A percentile compares a stretch with the other conserved stretches of the same genome.
Conservation (phyloP, 2,329 filamentous ascomycete species). For the Fusarium falciforme region DNA sequence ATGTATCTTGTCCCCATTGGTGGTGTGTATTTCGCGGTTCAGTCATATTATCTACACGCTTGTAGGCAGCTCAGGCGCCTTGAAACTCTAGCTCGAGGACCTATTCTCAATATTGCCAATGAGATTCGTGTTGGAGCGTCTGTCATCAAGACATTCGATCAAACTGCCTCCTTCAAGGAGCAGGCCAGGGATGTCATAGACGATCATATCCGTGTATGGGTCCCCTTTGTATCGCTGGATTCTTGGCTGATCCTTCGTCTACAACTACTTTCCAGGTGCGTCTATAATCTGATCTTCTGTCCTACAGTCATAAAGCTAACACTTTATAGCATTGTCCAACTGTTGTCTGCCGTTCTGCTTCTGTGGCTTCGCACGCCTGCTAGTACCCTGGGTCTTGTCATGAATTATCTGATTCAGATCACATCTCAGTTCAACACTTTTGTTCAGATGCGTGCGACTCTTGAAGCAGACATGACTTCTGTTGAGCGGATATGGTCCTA, state of each 20-base stretch:
- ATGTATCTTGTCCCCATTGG: neutral
- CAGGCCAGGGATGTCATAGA: neutral
- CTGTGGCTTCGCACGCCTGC: neutral
- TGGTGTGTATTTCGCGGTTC: neutral
- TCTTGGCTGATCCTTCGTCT: neutral
- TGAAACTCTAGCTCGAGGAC: neutral
- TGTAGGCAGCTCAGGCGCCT: neutral
- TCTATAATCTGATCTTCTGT: neutral
- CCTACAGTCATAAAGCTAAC: neutral
- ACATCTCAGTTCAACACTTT: neutral
- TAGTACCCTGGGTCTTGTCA: neutral
- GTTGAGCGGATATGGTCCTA: neutral
- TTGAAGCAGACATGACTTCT: neutral
- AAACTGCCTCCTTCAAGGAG: neutral
- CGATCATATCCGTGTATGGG: neutral
- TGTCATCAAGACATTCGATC: neutral
- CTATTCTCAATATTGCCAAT: neutral
- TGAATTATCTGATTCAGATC: neutral
- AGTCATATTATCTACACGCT: neutral
- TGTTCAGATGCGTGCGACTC: neutral
- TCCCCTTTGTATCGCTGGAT: neutral
- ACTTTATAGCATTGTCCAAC: neutral
- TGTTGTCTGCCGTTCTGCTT: neutral
- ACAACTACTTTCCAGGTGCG: neutral
- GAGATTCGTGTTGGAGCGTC: neutral